Evolutionary conservation across 2,329 filamentous ascomycete species (phyloP), one percentile per base, ranked within the genome.

Genomic region (Thelonectria discophora): DNA sequence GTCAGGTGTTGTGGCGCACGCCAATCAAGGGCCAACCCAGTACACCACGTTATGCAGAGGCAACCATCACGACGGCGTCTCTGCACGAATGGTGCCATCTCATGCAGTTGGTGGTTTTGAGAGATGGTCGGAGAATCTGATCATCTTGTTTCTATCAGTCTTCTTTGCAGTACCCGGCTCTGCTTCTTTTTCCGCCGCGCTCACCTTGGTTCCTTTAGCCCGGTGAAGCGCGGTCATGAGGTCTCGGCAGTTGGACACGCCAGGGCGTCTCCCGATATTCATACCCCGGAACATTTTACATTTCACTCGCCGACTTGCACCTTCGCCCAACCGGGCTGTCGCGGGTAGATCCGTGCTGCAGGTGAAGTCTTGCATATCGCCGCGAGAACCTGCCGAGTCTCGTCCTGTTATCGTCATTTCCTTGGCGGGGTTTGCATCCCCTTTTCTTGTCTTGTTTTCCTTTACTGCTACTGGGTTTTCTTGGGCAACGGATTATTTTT

Each of bases 1-100:
- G 76, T 80, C 78, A 79, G 73, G 75, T 79, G 78, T 56, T 72
- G 69, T 71, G 71, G 66, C 73, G 69, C 68, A 73, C 63, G 58
- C 78, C 78, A 79, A 80, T 80, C 64, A 73, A 24, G n/a, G 50
- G 34, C 15, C 17, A 15, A 37, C 39, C 47, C 62, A 32, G 60
- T 55, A 57, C 72, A 73, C 72, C 71, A 70, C 62, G 49, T 58
- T n/a, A 7, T 39, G 34, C 21, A 30, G 27, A 30, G 24, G 48
- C 56, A 62, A 32, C 68, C 66, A 57, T 65, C 52, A 56, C 55
- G 52, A 46, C 42, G 42, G n/a, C 10, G 42, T 43, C 53, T 61
- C 52, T 60, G 43, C 42, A 58, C 42, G 58, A 62, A 70, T 70
- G 67, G 65, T 62, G 66, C 66, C 58, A 72, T 70, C 60, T 58